A percentile compares a stretch with the other conserved stretches of the same genome.
These are phyloP conservation scores for Endotrypanum monterogeii DNA, from an alignment of 208 protist species.

Conservation along the genomic window DNA sequence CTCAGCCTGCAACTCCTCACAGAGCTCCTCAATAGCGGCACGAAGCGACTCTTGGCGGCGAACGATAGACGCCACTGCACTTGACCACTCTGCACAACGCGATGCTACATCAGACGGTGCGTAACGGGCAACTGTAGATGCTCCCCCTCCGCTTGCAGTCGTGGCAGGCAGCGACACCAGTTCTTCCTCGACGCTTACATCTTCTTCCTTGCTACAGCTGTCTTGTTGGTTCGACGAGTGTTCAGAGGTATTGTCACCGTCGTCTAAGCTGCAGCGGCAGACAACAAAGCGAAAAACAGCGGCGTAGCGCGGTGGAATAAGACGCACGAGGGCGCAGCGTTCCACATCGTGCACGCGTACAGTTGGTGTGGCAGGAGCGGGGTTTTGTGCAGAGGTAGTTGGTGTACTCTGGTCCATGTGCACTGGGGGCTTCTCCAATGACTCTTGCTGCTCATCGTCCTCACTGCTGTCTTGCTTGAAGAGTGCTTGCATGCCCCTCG, in stretches of 20 bases:
- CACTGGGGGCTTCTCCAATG: background rate
- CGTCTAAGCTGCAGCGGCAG: constrained; percentile 32
- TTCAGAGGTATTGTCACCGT: constrained; percentile 15
- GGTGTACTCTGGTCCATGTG: background rate
- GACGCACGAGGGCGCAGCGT: constrained; percentile 33
- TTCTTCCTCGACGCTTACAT: constrained; percentile 6
- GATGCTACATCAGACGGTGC: constrained; percentile 20
- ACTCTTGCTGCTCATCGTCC: constrained; percentile 20
- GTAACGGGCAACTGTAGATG: constrained; percentile 24
- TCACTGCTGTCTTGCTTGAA: constrained; percentile 25
- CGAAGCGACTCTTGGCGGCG: constrained; percentile 29
- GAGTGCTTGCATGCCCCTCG: constrained; percentile 7
- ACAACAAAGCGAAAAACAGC: constrained; percentile 46
- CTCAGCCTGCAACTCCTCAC: constrained; percentile 54
- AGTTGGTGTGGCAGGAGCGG: background rate
- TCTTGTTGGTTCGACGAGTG: background rate
- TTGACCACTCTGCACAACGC: constrained; percentile 37
- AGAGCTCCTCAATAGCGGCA: constrained; percentile 33
- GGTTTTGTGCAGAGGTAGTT: background rate
- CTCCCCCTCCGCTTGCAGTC: background rate
- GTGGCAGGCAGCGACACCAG: constrained; percentile 17
- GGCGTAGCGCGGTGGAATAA: constrained; percentile 30
- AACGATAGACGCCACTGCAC: constrained; percentile 12
- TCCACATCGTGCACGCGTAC: constrained; percentile 55
- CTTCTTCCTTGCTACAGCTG: background rate